A percentile compares a stretch with the other conserved stretches of the same genome.
Evolutionary conservation across 1,284 basidiomycete species (phyloP).

Genomic region (Fomitopsis palustris): DNA sequence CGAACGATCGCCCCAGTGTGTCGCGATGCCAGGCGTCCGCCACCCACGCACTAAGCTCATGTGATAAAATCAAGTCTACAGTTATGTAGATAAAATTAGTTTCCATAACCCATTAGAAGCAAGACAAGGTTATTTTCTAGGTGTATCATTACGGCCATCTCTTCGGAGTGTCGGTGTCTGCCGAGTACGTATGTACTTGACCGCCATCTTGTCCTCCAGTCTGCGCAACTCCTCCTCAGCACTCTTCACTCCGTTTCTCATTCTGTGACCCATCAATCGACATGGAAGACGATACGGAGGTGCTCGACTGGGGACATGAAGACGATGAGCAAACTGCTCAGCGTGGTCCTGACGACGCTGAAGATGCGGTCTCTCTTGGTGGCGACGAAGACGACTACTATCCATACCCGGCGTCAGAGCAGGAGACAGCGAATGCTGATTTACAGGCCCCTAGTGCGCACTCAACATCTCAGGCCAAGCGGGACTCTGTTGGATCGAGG

Average conservation of each 20-base stretch:
- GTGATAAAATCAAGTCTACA: too few species aligned
- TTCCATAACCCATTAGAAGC: too few species aligned
- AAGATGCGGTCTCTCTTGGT: slow-evolving; percentile 69
- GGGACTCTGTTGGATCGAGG: slow-evolving; percentile 15
- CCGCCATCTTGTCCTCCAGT: neutral
- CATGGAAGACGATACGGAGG: slow-evolving; percentile 69
- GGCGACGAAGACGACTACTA: slow-evolving; percentile 63
- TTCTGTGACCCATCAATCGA: slow-evolving; percentile 4
- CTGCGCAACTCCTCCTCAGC: neutral
- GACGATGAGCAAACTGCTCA: slow-evolving; percentile 47
- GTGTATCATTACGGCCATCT: neutral
- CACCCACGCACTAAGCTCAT: neutral
- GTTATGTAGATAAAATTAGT: too few species aligned
- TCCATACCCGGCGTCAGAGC: slow-evolving; percentile 29
- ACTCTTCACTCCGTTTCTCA: neutral
- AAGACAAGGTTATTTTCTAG: too few species aligned
- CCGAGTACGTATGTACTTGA: slow-evolving; percentile 3
- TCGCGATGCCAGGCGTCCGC: too few species aligned
- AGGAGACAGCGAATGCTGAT: slow-evolving; percentile 13
- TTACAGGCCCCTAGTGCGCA: slow-evolving; percentile 13
- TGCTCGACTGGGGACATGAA: slow-evolving; percentile 73
- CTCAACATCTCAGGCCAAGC: slow-evolving; percentile 13
- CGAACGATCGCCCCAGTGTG: neutral
- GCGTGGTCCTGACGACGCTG: slow-evolving; percentile 45
- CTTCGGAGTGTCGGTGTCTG: slow-evolving; percentile 5